Conservation (phyloP, 2,329 filamentous ascomycete genomes). For the Penicillium brevicompactum region DNA sequence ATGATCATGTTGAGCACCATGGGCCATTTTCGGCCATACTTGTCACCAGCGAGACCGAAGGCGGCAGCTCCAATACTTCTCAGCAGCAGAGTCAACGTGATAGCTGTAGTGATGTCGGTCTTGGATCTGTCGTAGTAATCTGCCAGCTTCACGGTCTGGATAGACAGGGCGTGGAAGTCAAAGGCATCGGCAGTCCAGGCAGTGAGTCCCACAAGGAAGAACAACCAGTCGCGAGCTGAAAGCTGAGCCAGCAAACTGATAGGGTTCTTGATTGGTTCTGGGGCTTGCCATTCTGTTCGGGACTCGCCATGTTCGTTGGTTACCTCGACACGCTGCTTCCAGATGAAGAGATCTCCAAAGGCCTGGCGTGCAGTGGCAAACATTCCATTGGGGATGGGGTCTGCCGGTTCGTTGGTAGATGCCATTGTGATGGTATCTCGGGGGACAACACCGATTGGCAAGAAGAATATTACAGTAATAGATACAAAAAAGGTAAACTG, state of each 20-base stretch:
- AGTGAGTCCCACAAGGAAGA: slow-evolving; percentile 72
- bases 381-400: slow-evolving; percentile 68
- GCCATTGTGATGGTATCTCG: not conserved
- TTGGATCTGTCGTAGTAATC: slow-evolving; percentile 61
- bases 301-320: slow-evolving; percentile 61
- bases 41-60: slow-evolving; percentile 78
- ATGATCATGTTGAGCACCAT: slow-evolving; percentile 80
- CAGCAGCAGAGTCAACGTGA: slow-evolving; percentile 68
- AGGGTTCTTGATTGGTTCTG: slow-evolving; percentile 69
- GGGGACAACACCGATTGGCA: too few relatives aligned
- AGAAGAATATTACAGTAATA: not conserved
- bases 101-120: slow-evolving; percentile 68
- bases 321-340: slow-evolving; percentile 70
- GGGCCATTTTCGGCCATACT: slow-evolving; percentile 77
- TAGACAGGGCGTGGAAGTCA: slow-evolving; percentile 78
- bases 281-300: slow-evolving; percentile 67
- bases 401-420: slow-evolving; percentile 55
- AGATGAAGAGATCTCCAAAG: slow-evolving; percentile 67
- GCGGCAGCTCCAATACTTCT: slow-evolving; percentile 73
- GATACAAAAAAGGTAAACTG: not conserved
- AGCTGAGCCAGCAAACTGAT: slow-evolving; percentile 68
- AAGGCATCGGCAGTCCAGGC: slow-evolving; percentile 84
- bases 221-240: slow-evolving; percentile 68
- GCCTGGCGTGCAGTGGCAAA: slow-evolving; percentile 66
- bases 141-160: slow-evolving; percentile 73